Base-by-base conservation (phyloP, 768 basidiomycete genomes). In the Panus rudis region DNA sequence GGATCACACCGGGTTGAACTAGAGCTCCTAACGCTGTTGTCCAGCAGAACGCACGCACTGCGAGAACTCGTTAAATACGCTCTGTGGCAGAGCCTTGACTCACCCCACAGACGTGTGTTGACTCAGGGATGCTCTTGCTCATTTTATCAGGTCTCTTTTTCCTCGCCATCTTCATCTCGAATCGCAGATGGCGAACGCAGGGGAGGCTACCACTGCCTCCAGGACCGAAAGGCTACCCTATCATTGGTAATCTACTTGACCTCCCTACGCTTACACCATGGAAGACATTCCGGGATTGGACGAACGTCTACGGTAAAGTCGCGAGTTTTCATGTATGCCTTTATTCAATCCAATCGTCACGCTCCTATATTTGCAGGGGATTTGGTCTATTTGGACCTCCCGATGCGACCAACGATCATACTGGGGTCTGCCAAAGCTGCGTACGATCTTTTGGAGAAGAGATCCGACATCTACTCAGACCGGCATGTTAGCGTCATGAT, bases 241-340 rank as follows among this genome's bases (percentile, higher is more conserved):
- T 54, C 25, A 12, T 54, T 19, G 53, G 53, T 13, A 54, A 56
- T 38, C 23, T 52, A 8, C 31, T 40, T 19, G 47, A 56, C 33
- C 43, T 56, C 12, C 52, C 54, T 14, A 42, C 30, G 4, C 37
- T 40, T 5, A 38, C 51, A 22, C 40, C 51, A 31, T 58, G 55
- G 53, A 5, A 39, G n/a, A 48, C 47, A 1, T 52, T 42, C 39
- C 39, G 42, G n/a, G 39, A 56, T 13, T 53, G 56, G 45, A 31
- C 42, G 14, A 35, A 52, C 20, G 38, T 24, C 11, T 59, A 56
- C 24, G 57, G 59, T 52, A 27, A 27, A 41, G 13, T 13, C 20
- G 11, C n/a, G n/a, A n/a, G n/a, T n/a, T n/a, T n/a, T n/a, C n/a
- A n/a, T n/a, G n/a, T n/a, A n/a, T n/a, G n/a, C n/a, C n/a, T n/a